Evolutionary conservation across 768 basidiomycete species (phyloP).

Genomic region (Arthromyces matolae): DNA sequence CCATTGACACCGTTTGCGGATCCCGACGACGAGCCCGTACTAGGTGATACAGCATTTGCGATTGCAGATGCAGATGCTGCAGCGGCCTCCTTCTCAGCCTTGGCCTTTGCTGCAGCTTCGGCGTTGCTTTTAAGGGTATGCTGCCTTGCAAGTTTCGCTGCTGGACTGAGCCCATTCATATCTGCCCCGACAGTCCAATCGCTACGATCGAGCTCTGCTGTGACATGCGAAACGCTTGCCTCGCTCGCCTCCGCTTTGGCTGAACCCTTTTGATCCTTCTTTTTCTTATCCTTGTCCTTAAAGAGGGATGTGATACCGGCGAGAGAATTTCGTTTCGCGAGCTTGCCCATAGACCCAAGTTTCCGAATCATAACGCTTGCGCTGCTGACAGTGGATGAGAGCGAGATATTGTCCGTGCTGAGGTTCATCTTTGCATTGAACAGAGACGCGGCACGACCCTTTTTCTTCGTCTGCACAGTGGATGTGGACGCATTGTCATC

Average conservation of each 20-base stretch:
- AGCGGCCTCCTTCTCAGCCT: conserved; percentile 52
- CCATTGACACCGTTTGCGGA: conserved; percentile 27
- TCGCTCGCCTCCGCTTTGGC: conserved; percentile 57
- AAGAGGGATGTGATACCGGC: conserved; percentile 91
- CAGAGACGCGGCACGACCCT: conserved; percentile 65
- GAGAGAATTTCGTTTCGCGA: conserved; percentile 84
- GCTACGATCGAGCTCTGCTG: conserved; percentile 76
- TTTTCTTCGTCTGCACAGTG: conserved; percentile 61
- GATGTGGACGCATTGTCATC: conserved; percentile 41
- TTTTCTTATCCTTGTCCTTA: conserved; percentile 77
- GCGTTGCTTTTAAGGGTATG: conserved; percentile 89
- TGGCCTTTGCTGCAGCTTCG: conserved; percentile 66
- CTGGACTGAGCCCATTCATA: conserved; percentile 80
- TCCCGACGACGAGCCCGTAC: conserved; percentile 22
- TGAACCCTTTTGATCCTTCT: conserved; percentile 40
- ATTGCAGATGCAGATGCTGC: conserved; percentile 25
- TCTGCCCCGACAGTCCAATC: conserved; percentile 61
- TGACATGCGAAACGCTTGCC: conserved; percentile 72
- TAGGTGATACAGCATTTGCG: conserved; percentile 26
- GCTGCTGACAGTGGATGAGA: conserved; percentile 90
- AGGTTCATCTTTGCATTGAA: conserved; percentile 89
- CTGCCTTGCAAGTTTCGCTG: conserved; percentile 84
- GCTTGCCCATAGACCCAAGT: conserved; percentile 85
- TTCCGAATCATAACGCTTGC: conserved; percentile 97
- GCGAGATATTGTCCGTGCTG: conserved; percentile 92